Evolutionary conservation across 2,329 filamentous ascomycete species (phyloP), one percentile per base, ranked within the genome.

Genomic region (Pestalotiopsis sp.): DNA sequence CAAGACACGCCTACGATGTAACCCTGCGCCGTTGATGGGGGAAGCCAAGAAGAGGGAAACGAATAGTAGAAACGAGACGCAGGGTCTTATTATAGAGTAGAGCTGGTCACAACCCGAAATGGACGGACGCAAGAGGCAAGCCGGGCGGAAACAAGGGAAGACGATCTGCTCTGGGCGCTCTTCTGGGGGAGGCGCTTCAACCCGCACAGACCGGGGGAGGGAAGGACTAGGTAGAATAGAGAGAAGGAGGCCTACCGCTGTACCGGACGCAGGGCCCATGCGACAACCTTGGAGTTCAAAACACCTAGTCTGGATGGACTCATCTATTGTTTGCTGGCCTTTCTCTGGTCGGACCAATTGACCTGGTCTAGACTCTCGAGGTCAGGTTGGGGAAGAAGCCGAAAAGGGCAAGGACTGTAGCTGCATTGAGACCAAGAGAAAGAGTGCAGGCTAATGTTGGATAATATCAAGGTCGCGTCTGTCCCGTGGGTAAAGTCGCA

Each of bases 401-500:
- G 22, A 58, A 35, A 20, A 20, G 44, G 17, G 20, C 3, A n/a
- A 9, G 44, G 44, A 9, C 22, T 20, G 20, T 52, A 52, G 44
- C 44, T 52, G 44, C 20, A 7, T 26, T 17, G n/a, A 39, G n/a
- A 35, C 30, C 30, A 35, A 35, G 6, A 35, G 2, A 2, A 35
- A 35, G 10, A 64, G 30, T 64, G 60, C 30, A 59, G 66, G 55
- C 62, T 44, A 64, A 38, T 39, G 20, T 60, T 59, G 66, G 66
- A 52, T 67, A 64, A 64, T 64, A 22, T 64, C 52, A 48, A 67
- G 39, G 38, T 20, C 35, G 24, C 26, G 35, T 39, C 26, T 61
- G 35, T 39, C 40, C 38, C 57, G 24, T 64, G 66, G 66, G 22
- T 67, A 67, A 67, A 67, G 26, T 38, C 30, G n/a, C 58, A 38